Conservation (phyloP, 192 early-diverging fungal genomes). For the Coemansia sp. region DNA sequence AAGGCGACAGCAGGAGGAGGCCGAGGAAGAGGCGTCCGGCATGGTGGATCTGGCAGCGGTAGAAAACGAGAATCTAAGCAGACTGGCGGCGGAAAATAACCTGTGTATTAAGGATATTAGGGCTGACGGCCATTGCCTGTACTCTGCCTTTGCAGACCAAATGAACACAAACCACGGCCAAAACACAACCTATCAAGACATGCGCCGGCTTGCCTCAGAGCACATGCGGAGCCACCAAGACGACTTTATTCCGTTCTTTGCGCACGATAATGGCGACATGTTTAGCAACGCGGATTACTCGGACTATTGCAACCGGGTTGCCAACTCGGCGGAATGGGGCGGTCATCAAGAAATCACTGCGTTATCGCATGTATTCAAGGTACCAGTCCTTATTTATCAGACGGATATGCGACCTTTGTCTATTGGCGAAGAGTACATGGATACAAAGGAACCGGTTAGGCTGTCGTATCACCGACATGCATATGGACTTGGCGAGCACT, state of each 20-base stretch:
- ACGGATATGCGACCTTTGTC: constrained; percentile 72
- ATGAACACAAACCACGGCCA: constrained; percentile 54
- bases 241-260: constrained; percentile 90
- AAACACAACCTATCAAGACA: constrained; percentile 55
- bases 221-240: constrained; percentile 78
- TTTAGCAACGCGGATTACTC: constrained; percentile 64
- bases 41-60: constrained; percentile 71
- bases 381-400: constrained; percentile 85
- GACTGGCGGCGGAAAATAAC: constrained; percentile 54
- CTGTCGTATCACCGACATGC: constrained; percentile 88
- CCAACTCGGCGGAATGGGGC: constrained; percentile 85
- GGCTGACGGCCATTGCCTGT: constrained; percentile 93
- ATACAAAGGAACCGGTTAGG: constrained; percentile 57
- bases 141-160: constrained; percentile 87
- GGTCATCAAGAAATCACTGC: constrained; percentile 90
- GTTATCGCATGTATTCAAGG: constrained; percentile 64
- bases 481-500: constrained; percentile 94
- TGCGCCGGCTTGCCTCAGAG: constrained; percentile 69
- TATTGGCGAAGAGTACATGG: constrained; percentile 71
- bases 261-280: constrained; percentile 76
- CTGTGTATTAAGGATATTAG: constrained; percentile 66
- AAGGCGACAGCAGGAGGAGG: constrained; percentile 66
- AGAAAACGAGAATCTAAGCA: constrained; percentile 66
- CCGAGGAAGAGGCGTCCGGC: constrained; percentile 68
- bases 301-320: constrained; percentile 73